These are phyloP conservation scores for Buxus sempervirens DNA, from an alignment of 164 flowering plant species.

Conservation along the genomic window DNA sequence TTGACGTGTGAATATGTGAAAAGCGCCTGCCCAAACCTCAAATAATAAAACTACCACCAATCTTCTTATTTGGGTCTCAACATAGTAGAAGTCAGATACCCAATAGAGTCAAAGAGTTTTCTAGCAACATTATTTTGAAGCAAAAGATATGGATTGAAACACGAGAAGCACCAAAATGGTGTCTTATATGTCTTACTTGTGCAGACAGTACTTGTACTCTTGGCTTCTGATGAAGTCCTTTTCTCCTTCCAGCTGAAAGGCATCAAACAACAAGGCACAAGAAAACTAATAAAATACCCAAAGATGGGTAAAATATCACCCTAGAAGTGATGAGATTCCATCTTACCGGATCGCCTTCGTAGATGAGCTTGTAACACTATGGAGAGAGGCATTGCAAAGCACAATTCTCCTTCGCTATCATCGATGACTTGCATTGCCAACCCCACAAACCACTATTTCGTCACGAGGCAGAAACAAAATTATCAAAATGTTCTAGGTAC, in stretches of 20 bases:
- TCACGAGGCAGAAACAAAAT: background rate
- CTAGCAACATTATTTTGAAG: too few relatives aligned
- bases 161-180: background rate
- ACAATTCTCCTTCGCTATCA: conserved; percentile 83
- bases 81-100: too few relatives aligned
- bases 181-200: conserved; percentile 67
- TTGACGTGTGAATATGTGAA: too few relatives aligned
- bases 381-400: conserved; percentile 84
- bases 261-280: background rate
- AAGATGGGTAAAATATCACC: background rate
- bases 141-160: background rate
- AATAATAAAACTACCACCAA: too few relatives aligned
- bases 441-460: conserved; percentile 78
- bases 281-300: background rate
- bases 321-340: background rate
- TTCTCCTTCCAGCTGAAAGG: conserved; percentile 85
- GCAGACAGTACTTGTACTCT: conserved; percentile 86
- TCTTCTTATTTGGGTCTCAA: too few relatives aligned
- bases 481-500: background rate
- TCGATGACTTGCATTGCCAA: conserved; percentile 65
- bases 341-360: conserved; percentile 82
- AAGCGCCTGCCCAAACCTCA: too few relatives aligned
- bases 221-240: conserved; percentile 72
- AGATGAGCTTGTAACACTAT: conserved; percentile 60
- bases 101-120: too few relatives aligned